Evolutionary conservation across 352 stramenopile species (phyloP).

Genomic region (Globisporangium heterothallicum): DNA sequence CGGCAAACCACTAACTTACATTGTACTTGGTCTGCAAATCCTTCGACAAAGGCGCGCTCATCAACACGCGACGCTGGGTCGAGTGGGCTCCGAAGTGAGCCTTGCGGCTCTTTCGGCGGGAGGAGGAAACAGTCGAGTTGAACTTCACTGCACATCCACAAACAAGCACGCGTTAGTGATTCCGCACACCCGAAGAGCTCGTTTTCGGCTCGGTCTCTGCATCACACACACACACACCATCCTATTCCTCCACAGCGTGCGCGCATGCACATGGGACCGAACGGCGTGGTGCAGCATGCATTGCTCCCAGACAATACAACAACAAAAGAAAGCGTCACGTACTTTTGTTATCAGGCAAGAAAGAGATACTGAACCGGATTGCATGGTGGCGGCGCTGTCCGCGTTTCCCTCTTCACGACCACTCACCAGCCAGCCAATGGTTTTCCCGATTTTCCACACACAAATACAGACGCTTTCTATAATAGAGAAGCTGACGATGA

Average conservation of each 20-base stretch:
- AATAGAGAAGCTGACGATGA: background rate
- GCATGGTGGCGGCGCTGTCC: background rate
- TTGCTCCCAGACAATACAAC: background rate
- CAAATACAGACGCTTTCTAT: too few species aligned
- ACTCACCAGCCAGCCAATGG: slow-evolving; percentile 19
- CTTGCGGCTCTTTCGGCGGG: slow-evolving; percentile 98
- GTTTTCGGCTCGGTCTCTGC: too few species aligned
- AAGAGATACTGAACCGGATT: slow-evolving; percentile 65
- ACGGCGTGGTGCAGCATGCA: background rate
- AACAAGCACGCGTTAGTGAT: background rate
- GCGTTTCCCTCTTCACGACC: background rate
- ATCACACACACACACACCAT: too few species aligned
- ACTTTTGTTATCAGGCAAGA: slow-evolving; percentile 86
- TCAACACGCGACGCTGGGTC: slow-evolving; percentile 93
- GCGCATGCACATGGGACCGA: background rate
- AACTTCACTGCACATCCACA: slow-evolving; percentile 83
- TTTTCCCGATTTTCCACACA: slow-evolving; percentile 21
- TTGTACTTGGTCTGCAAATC: slow-evolving; percentile 99
- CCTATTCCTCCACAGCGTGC: background rate
- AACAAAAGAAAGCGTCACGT: slow-evolving; percentile 24
- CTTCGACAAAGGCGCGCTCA: slow-evolving; percentile 98
- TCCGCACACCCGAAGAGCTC: background rate
- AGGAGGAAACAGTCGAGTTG: slow-evolving; percentile 92
- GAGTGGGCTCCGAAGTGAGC: slow-evolving; percentile 98
- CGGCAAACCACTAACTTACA: slow-evolving; percentile 86